Percentiles rank a stretch among this genome's conserved stretches.
These are phyloP conservation scores for Ambrosia artemisiifolia DNA, from an alignment of 129 eudicot genomes.

Conservation along the genomic window DNA sequence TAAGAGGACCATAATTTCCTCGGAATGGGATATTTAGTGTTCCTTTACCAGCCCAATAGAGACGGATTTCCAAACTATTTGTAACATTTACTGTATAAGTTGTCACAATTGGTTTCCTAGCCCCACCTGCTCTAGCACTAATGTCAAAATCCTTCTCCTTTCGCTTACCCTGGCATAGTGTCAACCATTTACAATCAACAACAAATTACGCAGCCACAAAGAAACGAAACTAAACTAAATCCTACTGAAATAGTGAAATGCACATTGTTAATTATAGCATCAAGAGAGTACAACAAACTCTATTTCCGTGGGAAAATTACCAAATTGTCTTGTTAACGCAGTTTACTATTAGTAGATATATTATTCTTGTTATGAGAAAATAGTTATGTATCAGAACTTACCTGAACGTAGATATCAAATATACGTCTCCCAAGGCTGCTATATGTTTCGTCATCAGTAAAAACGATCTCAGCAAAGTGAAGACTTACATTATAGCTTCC, in stretches of 20 bases:
- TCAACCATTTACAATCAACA: not conserved
- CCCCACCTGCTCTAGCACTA: constrained; percentile 64
- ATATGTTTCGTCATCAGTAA: constrained; percentile 46
- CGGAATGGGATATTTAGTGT: constrained; percentile 51
- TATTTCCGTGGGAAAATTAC: not conserved
- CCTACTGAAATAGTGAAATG: not conserved
- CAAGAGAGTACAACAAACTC: not conserved
- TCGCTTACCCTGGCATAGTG: constrained; percentile 39
- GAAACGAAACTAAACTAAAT: not conserved
- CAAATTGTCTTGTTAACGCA: not conserved
- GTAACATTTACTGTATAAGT: constrained; percentile 38
- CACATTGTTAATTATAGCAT: not conserved
- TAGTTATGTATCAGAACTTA: constrained; percentile 7
- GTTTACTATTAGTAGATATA: not conserved
- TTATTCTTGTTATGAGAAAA: not conserved
- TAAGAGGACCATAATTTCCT: constrained; percentile 82
- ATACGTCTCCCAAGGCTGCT: constrained; percentile 76
- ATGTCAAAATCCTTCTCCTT: constrained; percentile 73
- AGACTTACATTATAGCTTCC: constrained; percentile 77
- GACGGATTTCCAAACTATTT: constrained; percentile 56
- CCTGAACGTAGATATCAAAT: constrained; percentile 87
- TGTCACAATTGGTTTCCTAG: constrained; percentile 36
- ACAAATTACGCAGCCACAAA: not conserved
- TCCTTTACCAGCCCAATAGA: constrained; percentile 86
- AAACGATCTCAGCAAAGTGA: constrained; percentile 80